Conservation (phyloP, 257 asterid species). For the Solanum infundibuliforme region DNA sequence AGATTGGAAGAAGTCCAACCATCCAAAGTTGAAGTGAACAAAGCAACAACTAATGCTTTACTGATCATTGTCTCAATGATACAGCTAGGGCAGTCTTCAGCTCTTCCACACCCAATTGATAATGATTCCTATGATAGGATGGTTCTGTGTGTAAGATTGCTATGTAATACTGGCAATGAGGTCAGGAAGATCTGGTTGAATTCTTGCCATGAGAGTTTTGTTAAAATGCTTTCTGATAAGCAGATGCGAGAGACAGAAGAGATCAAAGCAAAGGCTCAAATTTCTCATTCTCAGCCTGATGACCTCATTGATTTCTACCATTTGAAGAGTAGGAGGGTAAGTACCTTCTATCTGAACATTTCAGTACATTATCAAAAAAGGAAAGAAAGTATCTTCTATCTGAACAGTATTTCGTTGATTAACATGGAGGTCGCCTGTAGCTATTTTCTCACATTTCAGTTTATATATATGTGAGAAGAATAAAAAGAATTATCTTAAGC, state of each 20-base stretch:
- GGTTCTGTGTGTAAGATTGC: constrained; percentile 66
- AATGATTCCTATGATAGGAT: constrained; percentile 80
- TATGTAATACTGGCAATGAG: constrained; percentile 58
- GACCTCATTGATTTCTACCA: constrained; percentile 94
- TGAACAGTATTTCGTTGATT: not conserved
- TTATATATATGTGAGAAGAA: not conserved
- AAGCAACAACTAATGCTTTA: constrained; percentile 47
- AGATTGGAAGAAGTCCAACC: constrained; percentile 92
- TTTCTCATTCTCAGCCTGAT: constrained; percentile 76
- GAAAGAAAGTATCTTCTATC: constrained; percentile 9
- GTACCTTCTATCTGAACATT: constrained; percentile 5
- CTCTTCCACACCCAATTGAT: constrained; percentile 90
- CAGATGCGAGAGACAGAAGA: constrained; percentile 90
- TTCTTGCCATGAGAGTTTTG: constrained; percentile 87
- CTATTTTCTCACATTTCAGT: not conserved
- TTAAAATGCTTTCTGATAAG: constrained; percentile 87
- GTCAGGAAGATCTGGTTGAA: constrained; percentile 76
- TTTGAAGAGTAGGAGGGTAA: constrained; percentile 90
- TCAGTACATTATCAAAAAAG: not conserved
- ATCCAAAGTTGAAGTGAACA: constrained; percentile 66
- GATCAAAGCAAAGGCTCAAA: constrained; percentile 75
- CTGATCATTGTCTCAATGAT: constrained; percentile 79
- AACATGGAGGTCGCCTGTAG: not conserved
- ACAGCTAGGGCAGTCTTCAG: constrained; percentile 86
- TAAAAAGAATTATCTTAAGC: not conserved